Base-by-base conservation (phyloP, 805 yeast genomes). In the Ogataea neopini region DNA sequence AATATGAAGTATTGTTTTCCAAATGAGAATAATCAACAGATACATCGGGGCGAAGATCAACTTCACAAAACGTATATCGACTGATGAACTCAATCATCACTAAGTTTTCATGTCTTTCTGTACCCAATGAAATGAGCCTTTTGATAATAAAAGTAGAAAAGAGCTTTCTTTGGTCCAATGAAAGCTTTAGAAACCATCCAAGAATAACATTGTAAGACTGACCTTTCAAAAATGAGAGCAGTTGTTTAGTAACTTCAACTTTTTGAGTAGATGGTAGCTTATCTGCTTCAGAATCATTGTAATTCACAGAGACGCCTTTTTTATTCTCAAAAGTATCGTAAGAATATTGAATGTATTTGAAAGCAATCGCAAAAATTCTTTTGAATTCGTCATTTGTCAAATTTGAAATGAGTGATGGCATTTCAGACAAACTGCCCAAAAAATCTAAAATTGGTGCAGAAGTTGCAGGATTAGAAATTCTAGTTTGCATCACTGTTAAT, bases 361-460 rank as follows among this genome's bases (percentile, higher is more conserved):
- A 86, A 1, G 90, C 84, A 61, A 89, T 86, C 1, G 87, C 96
- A 69, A 89, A 87, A 2, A 88, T 88, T 40, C 90, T 73, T 57
- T 83, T 84, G 62, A 76, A 85, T 56, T 89, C 96, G 42, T 86
- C 94, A 15, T 76, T 74, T 3, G 87, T 85, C 60, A 88, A 84
- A 57, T 84, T 84, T 1, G 88, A 75, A 1, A 87, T 81, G 48
- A 88, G 65, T 1, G 79, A 65, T 0, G 92, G 90, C 35, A 85
- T 73, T 46, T 84, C 76, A 0, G 87, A 75, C 33, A 90, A 66
- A 0, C 88, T 77, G 51, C 82, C 64, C 46, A 89, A 68, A 54
- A 90, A 86, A 59, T 89, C 96, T 49, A 90, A 66, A 26, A 86
- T 83, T 51, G 86, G 90, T 4, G 88, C 79, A 50, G 84, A 76